These are phyloP conservation scores for Phytopythium kandeliae DNA, from an alignment of 352 stramenopile species.

Conservation along the genomic window DNA sequence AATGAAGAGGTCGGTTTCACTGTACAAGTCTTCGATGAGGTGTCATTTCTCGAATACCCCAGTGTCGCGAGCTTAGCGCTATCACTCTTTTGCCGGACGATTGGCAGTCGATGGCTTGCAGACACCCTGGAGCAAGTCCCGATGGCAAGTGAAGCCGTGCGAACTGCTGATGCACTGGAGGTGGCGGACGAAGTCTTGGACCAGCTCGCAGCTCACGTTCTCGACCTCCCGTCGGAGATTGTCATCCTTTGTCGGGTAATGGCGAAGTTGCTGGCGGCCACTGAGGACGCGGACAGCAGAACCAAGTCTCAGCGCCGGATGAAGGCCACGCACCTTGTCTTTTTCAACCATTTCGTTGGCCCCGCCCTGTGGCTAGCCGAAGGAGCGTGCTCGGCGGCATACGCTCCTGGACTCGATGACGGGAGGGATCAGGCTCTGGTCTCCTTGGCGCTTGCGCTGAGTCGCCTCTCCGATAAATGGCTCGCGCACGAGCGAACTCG, in stretches of 20 bases:
- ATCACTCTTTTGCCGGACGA: constrained; percentile 20
- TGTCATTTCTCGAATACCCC: constrained; percentile 20
- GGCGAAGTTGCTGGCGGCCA: constrained; percentile 16
- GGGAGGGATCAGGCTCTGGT: background rate
- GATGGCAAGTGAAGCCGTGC: background rate
- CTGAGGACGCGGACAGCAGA: background rate
- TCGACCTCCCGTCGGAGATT: constrained; percentile 34
- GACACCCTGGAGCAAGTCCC: constrained; percentile 6
- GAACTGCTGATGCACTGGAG: constrained; percentile 2
- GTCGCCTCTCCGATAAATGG: background rate
- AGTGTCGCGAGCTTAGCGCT: constrained; percentile 33
- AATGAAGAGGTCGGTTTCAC: constrained; percentile 2
- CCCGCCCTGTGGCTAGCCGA: constrained; percentile 30
- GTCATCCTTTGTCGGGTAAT: constrained; percentile 46
- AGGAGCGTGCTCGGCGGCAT: background rate
- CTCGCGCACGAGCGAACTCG: too few species aligned
- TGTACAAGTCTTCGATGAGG: constrained; percentile 6
- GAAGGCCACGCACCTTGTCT: constrained; percentile 50
- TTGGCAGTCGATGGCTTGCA: constrained; percentile 29
- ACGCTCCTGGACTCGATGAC: background rate
- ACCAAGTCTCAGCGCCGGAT: constrained; percentile 8
- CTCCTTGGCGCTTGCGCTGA: background rate
- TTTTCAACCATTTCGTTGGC: constrained; percentile 70
- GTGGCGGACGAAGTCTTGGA: constrained; percentile 21
- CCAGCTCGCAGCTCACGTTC: constrained; percentile 17